phyloP scores from a whole-genome alignment of 2,329 filamentous ascomycete genomes.

The Westerdykella aurantiaca region DNA sequence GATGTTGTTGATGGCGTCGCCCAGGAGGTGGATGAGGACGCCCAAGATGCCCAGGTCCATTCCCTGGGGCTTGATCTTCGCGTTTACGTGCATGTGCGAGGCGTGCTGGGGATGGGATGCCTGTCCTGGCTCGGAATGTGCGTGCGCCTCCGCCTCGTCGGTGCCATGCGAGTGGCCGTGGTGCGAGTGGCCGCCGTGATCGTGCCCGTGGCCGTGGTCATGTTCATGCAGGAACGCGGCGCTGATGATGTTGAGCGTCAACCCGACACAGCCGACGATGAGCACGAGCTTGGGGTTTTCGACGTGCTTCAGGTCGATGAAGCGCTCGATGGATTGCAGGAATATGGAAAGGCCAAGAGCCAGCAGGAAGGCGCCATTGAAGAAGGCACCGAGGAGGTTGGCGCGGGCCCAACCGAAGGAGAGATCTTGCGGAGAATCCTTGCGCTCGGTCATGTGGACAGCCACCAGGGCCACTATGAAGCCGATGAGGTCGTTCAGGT shows the following conservation, averaged over 20 bases:
- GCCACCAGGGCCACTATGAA: slow-evolving; percentile 63
- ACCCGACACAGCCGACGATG: slow-evolving; percentile 78
- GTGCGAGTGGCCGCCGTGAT: slow-evolving; percentile 16
- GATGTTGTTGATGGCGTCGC: slow-evolving; percentile 79
- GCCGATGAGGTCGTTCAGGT: slow-evolving; percentile 65
- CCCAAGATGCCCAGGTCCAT: slow-evolving; percentile 89
- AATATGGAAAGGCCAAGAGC: slow-evolving; percentile 68
- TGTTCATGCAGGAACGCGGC: slow-evolving; percentile 52
- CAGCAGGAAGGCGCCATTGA: slow-evolving; percentile 71
- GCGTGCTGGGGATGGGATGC: slow-evolving; percentile 13
- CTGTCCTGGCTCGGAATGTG: not conserved
- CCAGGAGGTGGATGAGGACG: slow-evolving; percentile 65
- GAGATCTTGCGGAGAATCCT: slow-evolving; percentile 52
- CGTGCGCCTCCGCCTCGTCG: not conserved
- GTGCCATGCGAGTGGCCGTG: slow-evolving; percentile 16
- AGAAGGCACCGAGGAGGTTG: slow-evolving; percentile 69
- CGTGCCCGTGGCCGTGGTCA: not conserved
- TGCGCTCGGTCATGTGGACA: slow-evolving; percentile 52
- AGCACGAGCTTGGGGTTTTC: slow-evolving; percentile 61
- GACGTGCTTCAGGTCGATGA: slow-evolving; percentile 53
- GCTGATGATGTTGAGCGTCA: slow-evolving; percentile 78
- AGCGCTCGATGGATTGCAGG: slow-evolving; percentile 67
- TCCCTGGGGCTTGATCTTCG: slow-evolving; percentile 19
- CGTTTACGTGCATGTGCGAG: slow-evolving; percentile 23
- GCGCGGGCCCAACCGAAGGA: slow-evolving; percentile 75